Conservation (phyloP, 495 filamentous ascomycete species). For the Penicillium antarcticum region DNA sequence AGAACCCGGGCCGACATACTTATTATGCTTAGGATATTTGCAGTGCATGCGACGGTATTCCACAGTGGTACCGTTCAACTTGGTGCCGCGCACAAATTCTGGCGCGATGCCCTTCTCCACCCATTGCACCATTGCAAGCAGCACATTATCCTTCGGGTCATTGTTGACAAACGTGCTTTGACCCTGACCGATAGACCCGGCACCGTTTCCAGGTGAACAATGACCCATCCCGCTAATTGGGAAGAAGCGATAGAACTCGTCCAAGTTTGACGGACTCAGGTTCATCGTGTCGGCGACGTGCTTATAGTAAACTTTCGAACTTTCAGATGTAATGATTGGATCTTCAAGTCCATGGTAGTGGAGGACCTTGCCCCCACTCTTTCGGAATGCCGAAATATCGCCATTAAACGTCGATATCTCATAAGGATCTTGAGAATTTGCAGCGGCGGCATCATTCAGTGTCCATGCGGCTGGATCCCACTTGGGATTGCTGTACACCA, state of each 20-base stretch:
- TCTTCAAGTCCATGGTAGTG: slow-evolving; percentile 50
- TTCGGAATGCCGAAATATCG: slow-evolving; percentile 40
- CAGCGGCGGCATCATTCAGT: slow-evolving; percentile 34
- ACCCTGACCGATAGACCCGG: slow-evolving; percentile 50
- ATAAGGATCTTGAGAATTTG: slow-evolving; percentile 40
- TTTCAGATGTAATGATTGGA: slow-evolving; percentile 39
- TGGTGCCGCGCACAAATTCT: slow-evolving; percentile 50
- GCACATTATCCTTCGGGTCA: slow-evolving; percentile 40
- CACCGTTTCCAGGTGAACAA: slow-evolving; percentile 50
- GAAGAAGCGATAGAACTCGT: slow-evolving; percentile 61
- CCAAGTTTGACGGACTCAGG: slow-evolving; percentile 35
- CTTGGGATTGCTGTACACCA: slow-evolving; percentile 47
- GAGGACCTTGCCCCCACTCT: slow-evolving; percentile 46
- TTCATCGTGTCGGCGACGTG: slow-evolving; percentile 45
- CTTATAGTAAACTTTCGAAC: slow-evolving; percentile 42
- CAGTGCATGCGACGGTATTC: slow-evolving; percentile 41
- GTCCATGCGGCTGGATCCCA: slow-evolving; percentile 38
- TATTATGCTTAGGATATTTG: slow-evolving; percentile 35
- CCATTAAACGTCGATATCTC: slow-evolving; percentile 49
- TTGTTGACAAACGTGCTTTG: slow-evolving; percentile 22
- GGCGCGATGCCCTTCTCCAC: slow-evolving; percentile 57
- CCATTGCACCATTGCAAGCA: slow-evolving; percentile 58
- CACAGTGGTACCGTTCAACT: slow-evolving; percentile 44
- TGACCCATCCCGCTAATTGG: slow-evolving; percentile 56
- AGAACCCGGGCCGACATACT: slow-evolving; percentile 34